Percentiles rank a stretch among this genome's conserved stretches.
These are phyloP conservation scores for Botrytis tulipae DNA, from an alignment of 2,329 filamentous ascomycete species.

Conservation along the genomic window DNA sequence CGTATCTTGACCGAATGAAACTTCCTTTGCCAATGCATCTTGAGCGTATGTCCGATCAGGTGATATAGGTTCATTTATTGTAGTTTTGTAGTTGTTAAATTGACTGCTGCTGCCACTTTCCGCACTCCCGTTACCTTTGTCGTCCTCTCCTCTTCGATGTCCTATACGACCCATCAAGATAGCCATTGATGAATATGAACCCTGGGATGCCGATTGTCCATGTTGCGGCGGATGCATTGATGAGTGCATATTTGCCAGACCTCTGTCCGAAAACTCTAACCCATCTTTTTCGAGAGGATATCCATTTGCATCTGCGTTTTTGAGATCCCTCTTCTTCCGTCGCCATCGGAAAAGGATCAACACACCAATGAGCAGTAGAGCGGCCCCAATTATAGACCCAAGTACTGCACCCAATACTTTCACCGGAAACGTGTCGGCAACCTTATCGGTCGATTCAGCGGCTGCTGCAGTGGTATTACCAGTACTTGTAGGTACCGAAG, in stretches of 20 bases:
- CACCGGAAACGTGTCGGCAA: conserved; percentile 41
- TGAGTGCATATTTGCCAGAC: conserved; percentile 39
- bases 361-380: conserved; percentile 49
- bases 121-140: conserved; percentile 55
- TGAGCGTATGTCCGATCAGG: conserved; percentile 39
- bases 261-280: conserved; percentile 49
- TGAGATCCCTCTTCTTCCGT: conserved; percentile 54
- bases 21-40: conserved; percentile 21
- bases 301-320: conserved; percentile 47
- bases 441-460: conserved; percentile 23
- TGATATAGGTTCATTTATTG: conserved; percentile 60
- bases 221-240: conserved; percentile 44
- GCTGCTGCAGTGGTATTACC: conserved; percentile 34
- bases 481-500: conserved; percentile 34
- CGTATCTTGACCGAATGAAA: conserved; percentile 39
- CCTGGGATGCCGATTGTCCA: conserved; percentile 51
- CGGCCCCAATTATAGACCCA: conserved; percentile 74
- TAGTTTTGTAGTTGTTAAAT: conserved; percentile 60
- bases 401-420: conserved; percentile 79
- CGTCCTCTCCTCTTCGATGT: conserved; percentile 44
- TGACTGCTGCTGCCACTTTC: conserved; percentile 57
- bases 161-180: conserved; percentile 64
- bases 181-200: conserved; percentile 62
- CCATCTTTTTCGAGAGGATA: conserved; percentile 58
- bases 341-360: conserved; percentile 65